Evolutionary conservation across 2,329 filamentous ascomycete species (phyloP).

Genomic region (Emmonsia crescens): DNA sequence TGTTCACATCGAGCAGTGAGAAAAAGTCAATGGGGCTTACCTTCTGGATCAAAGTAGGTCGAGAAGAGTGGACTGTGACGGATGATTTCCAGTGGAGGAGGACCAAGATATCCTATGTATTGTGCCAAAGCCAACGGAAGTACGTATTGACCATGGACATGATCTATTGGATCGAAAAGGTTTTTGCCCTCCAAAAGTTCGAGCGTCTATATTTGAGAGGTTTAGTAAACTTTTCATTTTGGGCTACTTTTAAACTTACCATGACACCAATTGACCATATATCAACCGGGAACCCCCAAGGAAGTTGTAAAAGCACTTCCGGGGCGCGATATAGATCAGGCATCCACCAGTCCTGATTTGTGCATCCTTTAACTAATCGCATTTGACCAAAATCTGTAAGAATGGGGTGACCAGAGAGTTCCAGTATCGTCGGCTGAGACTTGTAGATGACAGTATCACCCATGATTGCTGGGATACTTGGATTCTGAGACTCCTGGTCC

Average conservation of each 20-base stretch:
- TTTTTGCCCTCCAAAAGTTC: slow-evolving; percentile 21
- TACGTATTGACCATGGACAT: slow-evolving; percentile 17
- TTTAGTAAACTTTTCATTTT: not conserved
- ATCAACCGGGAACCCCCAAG: slow-evolving; percentile 17
- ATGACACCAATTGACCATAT: slow-evolving; percentile 20
- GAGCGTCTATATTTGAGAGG: slow-evolving; percentile 14
- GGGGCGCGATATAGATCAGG: slow-evolving; percentile 18
- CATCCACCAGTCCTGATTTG: slow-evolving; percentile 17
- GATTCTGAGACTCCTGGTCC: slow-evolving; percentile 5
- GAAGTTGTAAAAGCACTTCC: slow-evolving; percentile 16
- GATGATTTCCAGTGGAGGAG: slow-evolving; percentile 17
- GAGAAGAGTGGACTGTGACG: slow-evolving; percentile 13
- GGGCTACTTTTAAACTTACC: slow-evolving; percentile 10
- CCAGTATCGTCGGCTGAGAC: slow-evolving; percentile 6
- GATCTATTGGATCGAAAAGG: slow-evolving; percentile 20
- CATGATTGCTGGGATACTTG: slow-evolving; percentile 7
- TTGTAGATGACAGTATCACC: slow-evolving; percentile 7
- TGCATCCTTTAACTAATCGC: slow-evolving; percentile 3
- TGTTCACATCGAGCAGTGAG: too few relatives aligned
- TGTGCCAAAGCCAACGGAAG: slow-evolving; percentile 19
- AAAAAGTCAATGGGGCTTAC: too few relatives aligned
- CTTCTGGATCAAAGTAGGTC: slow-evolving; percentile 17
- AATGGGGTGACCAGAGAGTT: slow-evolving; percentile 12
- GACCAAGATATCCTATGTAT: slow-evolving; percentile 21
- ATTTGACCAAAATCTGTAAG: slow-evolving; percentile 19